Percentiles rank a stretch among this genome's conserved stretches.
Evolutionary conservation across 495 filamentous ascomycete species (phyloP).

Genomic region (Annulohypoxylon maeteangense): DNA sequence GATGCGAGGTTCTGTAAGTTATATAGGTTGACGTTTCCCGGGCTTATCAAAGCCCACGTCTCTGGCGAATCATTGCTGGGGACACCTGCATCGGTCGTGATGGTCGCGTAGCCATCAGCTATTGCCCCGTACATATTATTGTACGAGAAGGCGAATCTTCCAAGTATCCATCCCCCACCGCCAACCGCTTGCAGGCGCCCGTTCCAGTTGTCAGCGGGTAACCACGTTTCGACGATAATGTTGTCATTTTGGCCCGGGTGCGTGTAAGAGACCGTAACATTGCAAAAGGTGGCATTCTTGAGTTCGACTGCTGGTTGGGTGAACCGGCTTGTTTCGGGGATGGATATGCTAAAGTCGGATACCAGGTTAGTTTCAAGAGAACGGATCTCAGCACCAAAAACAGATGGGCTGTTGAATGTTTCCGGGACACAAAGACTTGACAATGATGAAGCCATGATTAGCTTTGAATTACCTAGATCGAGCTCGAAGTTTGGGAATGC

Average conservation of each 20-base stretch:
- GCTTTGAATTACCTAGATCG: not conserved
- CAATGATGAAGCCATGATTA: not conserved
- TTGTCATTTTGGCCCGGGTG: conserved; percentile 54
- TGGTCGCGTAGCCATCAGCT: conserved; percentile 48
- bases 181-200: conserved; percentile 52
- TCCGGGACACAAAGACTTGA: not conserved
- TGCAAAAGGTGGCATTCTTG: conserved; percentile 52
- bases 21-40: conserved; percentile 46
- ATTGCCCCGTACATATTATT: conserved; percentile 30
- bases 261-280: conserved; percentile 59
- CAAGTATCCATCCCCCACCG: conserved; percentile 53
- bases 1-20: conserved; percentile 36
- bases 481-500: not conserved
- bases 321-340: not conserved
- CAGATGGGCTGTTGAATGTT: conserved; percentile 3
- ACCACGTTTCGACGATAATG: conserved; percentile 50
- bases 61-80: conserved; percentile 21
- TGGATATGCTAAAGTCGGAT: not conserved
- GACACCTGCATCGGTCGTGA: conserved; percentile 45
- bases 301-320: not conserved
- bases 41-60: conserved; percentile 42
- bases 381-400: conserved; percentile 9
- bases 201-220: conserved; percentile 56
- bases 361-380: conserved; percentile 7
- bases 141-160: conserved; percentile 16